Base-by-base conservation (phyloP, 2,329 filamentous ascomycete species). In the Paecilomyces niveus region DNA sequence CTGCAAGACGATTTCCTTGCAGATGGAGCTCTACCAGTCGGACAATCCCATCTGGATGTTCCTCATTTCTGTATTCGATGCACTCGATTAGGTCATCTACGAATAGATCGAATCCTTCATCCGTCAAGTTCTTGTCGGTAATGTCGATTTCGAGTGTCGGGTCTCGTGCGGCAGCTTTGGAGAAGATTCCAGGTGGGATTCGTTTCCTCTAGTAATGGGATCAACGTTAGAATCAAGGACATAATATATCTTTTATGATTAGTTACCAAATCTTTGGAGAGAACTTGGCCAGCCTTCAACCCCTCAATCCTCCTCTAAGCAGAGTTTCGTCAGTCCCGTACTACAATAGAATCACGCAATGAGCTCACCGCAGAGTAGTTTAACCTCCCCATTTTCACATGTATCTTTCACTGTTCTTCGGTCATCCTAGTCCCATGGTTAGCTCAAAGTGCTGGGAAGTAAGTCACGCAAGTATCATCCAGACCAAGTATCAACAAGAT, bases 1-100 rank as follows among this genome's bases (percentile, higher is more conserved):
- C 69, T 0, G 77, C 81, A 31, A 83, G 70, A 9, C 62, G 59
- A 62, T 82, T 82, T 29, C 71, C 71, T 45, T 71, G 71, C 3
- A 82, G 65, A 59, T 78, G 75, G 22, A 83, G 65, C 59, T 80
- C 78, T 35, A 78, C 76, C 10, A 82, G 67, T 29, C 65, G 71
- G n/a, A 76, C 65, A 18, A 67, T 59, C 13, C 69, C 69, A 9
- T 68, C 61, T 1, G 65, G 66, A 55, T 70, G 67, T 1, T 69
- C 62, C 2, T 63, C 61, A 39, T 68, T 72, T 57, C 67, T 67
- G 50, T 67, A 72, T 24, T 65, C 60, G 56, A 81, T 67, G 8
- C 76, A 77, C 21, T 67, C 62, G 18, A 74, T 63, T 9, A 82
- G 67, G 18, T 76, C 77, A 54, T 73, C 69, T n/a, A 75, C 72